phyloP scores from a whole-genome alignment of 2,329 filamentous ascomycete species.

The Macrophomina tecta region DNA sequence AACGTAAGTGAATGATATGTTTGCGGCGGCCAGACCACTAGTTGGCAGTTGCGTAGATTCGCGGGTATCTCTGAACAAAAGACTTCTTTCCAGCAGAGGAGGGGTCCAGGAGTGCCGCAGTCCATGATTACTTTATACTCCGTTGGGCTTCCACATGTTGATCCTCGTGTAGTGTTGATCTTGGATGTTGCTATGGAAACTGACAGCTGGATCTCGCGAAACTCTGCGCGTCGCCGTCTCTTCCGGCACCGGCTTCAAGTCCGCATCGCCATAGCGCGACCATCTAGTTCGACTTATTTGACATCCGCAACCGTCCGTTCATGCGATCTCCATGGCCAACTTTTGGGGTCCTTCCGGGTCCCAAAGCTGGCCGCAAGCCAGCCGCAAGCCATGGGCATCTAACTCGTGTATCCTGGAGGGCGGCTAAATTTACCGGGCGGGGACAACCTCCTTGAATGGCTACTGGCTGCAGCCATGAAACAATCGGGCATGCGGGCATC shows the following conservation, averaged over 20 bases:
- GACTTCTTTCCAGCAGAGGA: neutral
- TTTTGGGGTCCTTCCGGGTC: neutral
- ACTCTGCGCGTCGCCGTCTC: neutral
- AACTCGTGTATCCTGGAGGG: neutral
- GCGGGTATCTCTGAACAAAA: conserved; percentile 1
- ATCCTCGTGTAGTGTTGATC: neutral
- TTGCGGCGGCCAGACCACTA: neutral
- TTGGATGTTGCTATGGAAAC: conserved; percentile 8
- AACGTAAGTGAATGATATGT: conserved; percentile 15
- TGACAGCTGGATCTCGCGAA: neutral
- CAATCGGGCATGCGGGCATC: neutral
- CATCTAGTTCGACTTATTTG: neutral
- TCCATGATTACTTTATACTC: conserved; percentile 9
- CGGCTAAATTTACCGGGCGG: neutral
- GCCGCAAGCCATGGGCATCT: neutral
- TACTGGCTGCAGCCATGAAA: conserved; percentile 12
- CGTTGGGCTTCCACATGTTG: neutral
- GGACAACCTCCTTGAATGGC: neutral
- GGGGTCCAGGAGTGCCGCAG: neutral
- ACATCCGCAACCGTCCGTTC: neutral
- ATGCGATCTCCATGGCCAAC: neutral
- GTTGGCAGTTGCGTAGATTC: neutral
- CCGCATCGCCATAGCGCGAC: neutral
- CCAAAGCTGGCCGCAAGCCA: neutral
- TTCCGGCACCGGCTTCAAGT: neutral